phyloP scores from a whole-genome alignment of 2,329 filamentous ascomycete species.

The Dothiorella sarmentorum region DNA sequence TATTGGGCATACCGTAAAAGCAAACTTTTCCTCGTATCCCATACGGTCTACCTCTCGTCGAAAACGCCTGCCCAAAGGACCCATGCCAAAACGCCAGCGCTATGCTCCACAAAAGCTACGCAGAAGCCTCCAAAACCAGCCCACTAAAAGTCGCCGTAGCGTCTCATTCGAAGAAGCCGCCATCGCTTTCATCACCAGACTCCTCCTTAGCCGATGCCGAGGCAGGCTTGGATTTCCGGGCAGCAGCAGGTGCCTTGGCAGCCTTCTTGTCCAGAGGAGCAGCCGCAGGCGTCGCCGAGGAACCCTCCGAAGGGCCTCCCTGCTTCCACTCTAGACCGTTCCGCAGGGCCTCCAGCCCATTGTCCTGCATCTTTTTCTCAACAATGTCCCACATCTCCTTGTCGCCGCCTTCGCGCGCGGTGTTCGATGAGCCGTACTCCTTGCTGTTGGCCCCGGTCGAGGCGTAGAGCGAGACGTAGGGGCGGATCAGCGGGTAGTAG shows the following conservation, averaged over 20 bases:
- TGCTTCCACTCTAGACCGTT: slow-evolving; percentile 43
- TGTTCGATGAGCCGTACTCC: slow-evolving; percentile 25
- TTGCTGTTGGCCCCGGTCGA: slow-evolving; percentile 29
- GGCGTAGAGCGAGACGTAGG: slow-evolving; percentile 61
- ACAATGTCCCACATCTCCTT: slow-evolving; percentile 66
- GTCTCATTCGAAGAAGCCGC: slow-evolving; percentile 36
- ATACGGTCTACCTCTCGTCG: background rate
- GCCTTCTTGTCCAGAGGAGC: background rate
- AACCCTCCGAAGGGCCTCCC: background rate
- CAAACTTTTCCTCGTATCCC: background rate
- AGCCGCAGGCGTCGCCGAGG: slow-evolving; percentile 4
- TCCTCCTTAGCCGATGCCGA: background rate
- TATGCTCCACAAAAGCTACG: background rate
- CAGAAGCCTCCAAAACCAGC: background rate
- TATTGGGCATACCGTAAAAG: too few species aligned
- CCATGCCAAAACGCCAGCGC: slow-evolving; percentile 9
- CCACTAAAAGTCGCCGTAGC: background rate
- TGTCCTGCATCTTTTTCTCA: slow-evolving; percentile 61
- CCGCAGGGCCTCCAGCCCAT: slow-evolving; percentile 54
- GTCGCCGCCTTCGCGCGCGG: slow-evolving; percentile 37
- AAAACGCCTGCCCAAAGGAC: background rate
- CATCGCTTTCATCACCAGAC: slow-evolving; percentile 30
- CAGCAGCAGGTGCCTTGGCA: slow-evolving; percentile 6
- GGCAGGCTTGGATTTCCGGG: background rate
- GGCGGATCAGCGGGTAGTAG: slow-evolving; percentile 67